These are phyloP conservation scores for Fraxinus pennsylvanica DNA, from an alignment of 257 asterid genomes.

Conservation along the genomic window DNA sequence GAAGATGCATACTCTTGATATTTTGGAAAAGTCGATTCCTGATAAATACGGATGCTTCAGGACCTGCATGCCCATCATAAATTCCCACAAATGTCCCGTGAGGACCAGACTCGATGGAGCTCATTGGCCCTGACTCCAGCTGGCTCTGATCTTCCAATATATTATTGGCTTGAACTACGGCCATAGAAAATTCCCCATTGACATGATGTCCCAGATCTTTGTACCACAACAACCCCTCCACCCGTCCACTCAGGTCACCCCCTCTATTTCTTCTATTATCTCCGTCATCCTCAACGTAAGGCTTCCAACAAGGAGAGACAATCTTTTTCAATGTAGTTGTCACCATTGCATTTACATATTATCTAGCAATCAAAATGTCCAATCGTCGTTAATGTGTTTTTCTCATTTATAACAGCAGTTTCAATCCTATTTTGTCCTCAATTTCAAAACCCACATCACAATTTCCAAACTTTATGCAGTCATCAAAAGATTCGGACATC, in stretches of 20 bases:
- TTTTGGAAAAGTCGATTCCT: constrained; percentile 58
- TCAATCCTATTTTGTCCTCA: constrained; percentile 30
- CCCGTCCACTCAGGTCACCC: constrained; percentile 45
- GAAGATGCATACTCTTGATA: constrained; percentile 59
- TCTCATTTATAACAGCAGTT: constrained; percentile 26
- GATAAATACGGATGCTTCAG: constrained; percentile 72
- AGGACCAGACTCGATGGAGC: constrained; percentile 57
- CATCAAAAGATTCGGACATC: constrained; percentile 40
- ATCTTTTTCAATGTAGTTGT: constrained; percentile 56
- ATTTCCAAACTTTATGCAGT: constrained; percentile 30
- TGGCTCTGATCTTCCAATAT: constrained; percentile 78
- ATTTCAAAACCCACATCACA: constrained; percentile 40
- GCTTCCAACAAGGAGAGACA: constrained; percentile 74
- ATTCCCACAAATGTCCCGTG: constrained; percentile 84
- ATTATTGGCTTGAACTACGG: constrained; percentile 76
- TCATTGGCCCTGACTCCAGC: constrained; percentile 82
- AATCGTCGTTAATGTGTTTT: constrained; percentile 12
- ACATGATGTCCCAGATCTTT: constrained; percentile 70
- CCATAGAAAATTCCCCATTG: constrained; percentile 83
- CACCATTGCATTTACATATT: constrained; percentile 50
- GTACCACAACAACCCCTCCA: constrained; percentile 78
- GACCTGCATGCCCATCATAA: constrained; percentile 93
- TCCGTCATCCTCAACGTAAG: constrained; percentile 39
- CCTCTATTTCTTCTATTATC: constrained; percentile 48
- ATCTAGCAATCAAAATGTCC: constrained; percentile 26